Percentiles rank a stretch among this genome's conserved stretches.
These are phyloP conservation scores for Solanum acaule DNA, from an alignment of 257 asterid genomes.

Conservation along the genomic window DNA sequence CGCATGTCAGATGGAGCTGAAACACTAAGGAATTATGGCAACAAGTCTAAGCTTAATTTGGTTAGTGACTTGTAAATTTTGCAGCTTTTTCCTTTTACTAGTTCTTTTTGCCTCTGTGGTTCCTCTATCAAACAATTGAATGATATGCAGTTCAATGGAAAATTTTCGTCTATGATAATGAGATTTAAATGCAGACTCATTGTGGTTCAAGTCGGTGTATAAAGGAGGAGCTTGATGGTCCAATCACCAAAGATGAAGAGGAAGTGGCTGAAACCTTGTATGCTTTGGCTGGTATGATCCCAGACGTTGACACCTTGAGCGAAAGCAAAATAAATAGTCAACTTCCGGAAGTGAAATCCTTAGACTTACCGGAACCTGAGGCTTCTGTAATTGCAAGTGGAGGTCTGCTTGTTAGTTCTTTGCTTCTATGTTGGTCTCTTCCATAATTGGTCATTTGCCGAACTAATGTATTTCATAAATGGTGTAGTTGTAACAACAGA, in stretches of 20 bases:
- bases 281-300: conserved; percentile 52
- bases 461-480: conserved; percentile 13
- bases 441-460: not conserved
- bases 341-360: conserved; percentile 27
- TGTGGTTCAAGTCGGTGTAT: conserved; percentile 1
- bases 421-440: not conserved
- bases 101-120: not conserved
- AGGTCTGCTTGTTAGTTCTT: conserved; percentile 19
- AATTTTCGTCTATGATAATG: not conserved
- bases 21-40: conserved; percentile 14
- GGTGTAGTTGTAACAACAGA: not conserved
- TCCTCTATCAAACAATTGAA: not conserved
- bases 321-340: conserved; percentile 10
- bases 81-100: not conserved
- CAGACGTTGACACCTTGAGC: conserved; percentile 18
- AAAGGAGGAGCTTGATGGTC: not conserved
- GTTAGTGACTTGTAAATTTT: conserved; percentile 17
- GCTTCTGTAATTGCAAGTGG: conserved; percentile 12
- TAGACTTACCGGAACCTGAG: conserved; percentile 16
- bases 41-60: conserved; percentile 46
- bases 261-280: conserved; percentile 84
- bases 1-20: conserved; percentile 23
- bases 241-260: conserved; percentile 65
- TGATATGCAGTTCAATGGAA: not conserved
- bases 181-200: conserved; percentile 21